Base-by-base conservation (phyloP, 345 rosid species). In the Sonneratia alba region DNA sequence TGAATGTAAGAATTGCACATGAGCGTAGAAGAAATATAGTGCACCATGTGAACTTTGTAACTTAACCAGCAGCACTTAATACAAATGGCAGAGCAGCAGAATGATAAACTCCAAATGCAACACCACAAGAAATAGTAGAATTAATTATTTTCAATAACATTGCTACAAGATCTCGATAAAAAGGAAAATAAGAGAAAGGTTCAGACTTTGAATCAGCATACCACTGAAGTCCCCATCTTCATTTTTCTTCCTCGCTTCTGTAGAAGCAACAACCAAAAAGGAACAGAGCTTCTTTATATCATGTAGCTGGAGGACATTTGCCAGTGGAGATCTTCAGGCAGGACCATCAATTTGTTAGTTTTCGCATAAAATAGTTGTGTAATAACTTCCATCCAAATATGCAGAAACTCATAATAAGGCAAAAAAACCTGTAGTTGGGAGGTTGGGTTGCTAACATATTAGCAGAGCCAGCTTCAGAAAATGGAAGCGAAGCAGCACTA, bases 201-300 rank as follows among this genome's bases (percentile, higher is more conserved):
- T 27, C 71, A n/a, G 61, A 70, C 2, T 53, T 19, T 24, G 19
- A 24, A 19, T 56, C 14, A 56, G 56, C 63, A 36, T 2, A 64
- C 38, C 37, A 63, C 49, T 55, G 36, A 66, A 70, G 72, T 81
- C 66, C 72, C 68, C 75, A 90, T 92, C 91, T 84, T 84, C 68
- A 49, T 77, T 56, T 72, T 71, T 81, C 47, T 81, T 83, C 73
- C 77, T 71, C 67, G 88, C 79, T 47, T 86, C 84, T 61, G 76
- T 18, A 34, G 94, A 83, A 77, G 81, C 77, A 14, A 79, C 63
- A 37, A 90, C 87, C 82, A 88, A 72, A 79, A 80, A 71, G n/a
- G 87, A 84, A 80, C 97, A 90, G 15, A 86, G 74, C 66, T 85
- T 83, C 81, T 74, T 86, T 71, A 79, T 82, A 73, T 86, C 81